These are phyloP conservation scores for Botrytis elliptica DNA, from an alignment of 2,329 filamentous ascomycete genomes.

Conservation along the genomic window DNA sequence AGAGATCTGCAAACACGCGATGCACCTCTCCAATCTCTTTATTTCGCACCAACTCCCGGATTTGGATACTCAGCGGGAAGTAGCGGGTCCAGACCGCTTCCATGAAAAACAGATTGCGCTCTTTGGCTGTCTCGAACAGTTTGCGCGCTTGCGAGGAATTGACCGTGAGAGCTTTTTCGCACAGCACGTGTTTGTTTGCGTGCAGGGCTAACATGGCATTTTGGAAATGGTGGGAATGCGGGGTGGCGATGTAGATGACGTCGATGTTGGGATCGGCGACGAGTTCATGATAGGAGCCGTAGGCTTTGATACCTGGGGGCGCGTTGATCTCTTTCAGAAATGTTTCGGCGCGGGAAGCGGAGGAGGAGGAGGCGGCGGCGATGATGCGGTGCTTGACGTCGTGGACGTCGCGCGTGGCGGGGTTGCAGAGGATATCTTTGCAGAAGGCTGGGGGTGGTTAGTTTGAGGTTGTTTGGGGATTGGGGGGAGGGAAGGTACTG, in stretches of 20 bases:
- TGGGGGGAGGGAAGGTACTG: slow-evolving; percentile 26
- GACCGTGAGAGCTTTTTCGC: slow-evolving; percentile 71
- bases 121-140: slow-evolving; percentile 58
- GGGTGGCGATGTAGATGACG: slow-evolving; percentile 69
- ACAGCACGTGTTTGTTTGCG: slow-evolving; percentile 67
- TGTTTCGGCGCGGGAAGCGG: slow-evolving; percentile 55
- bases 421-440: slow-evolving; percentile 63
- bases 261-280: slow-evolving; percentile 64
- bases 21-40: slow-evolving; percentile 46
- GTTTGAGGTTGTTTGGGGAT: slow-evolving; percentile 11
- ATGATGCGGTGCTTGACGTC: slow-evolving; percentile 62
- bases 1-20: slow-evolving; percentile 43
- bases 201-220: slow-evolving; percentile 64
- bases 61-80: slow-evolving; percentile 63
- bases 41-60: slow-evolving; percentile 49
- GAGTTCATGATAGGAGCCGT: slow-evolving; percentile 65
- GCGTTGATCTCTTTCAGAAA: slow-evolving; percentile 60
- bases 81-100: slow-evolving; percentile 71
- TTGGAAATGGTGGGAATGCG: slow-evolving; percentile 72
- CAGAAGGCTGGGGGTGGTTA: slow-evolving; percentile 48
- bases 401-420: slow-evolving; percentile 55
- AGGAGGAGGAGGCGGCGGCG: slow-evolving; percentile 64
- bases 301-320: slow-evolving; percentile 58
- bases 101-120: slow-evolving; percentile 61
- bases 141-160: slow-evolving; percentile 63